Evolutionary conservation across 495 filamentous ascomycete genomes (phyloP), one percentile per base, ranked within the genome.

Genomic region (Hyaloscypha bicolor): DNA sequence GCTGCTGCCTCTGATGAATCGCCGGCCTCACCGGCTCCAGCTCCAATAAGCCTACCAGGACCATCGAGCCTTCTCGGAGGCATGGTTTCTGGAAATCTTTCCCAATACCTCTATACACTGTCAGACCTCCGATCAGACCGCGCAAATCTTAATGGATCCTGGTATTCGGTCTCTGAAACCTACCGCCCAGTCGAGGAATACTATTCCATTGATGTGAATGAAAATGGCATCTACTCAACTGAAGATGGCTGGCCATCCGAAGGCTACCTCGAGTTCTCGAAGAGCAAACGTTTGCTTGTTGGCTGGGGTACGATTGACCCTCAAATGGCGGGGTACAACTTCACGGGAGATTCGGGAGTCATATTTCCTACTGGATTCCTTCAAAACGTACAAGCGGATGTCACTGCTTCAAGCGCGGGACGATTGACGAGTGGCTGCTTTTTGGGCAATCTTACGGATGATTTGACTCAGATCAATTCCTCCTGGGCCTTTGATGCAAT

Each of bases 211-310:
- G 66, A 80, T 32, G 61, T 69, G 30, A 74, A 75, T 48, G 42
- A 73, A 30, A 58, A 76, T 6, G 79, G 76, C 29, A 72, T 76
- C 12, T 76, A 80, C n/a, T 81, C 79, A 48, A 88, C 85, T 1
- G 77, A 81, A 12, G 83, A 90, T 72, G 87, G 88, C 14, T 91
- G 88, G 88, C 88, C 88, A 2, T 81, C 80, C 14, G 79, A 83
- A 45, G 80, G 81, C 31, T 89, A 80, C 68, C 71, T 88, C 33
- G 85, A 86, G 60, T 76, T 88, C 29, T 78, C 80, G 0, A 75
- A 79, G 19, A 73, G 77, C 11, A 80, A 80, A 67, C 77, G 87
- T 21, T 65, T 89, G 0, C 68, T 91, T 3, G 72, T 84, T 31
- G 80, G 81, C 51, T 87, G 83, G 68, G 87, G 86, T 11, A 76